Conservation (phyloP, 2,329 filamentous ascomycete genomes). For the Gremmenia infestans region DNA sequence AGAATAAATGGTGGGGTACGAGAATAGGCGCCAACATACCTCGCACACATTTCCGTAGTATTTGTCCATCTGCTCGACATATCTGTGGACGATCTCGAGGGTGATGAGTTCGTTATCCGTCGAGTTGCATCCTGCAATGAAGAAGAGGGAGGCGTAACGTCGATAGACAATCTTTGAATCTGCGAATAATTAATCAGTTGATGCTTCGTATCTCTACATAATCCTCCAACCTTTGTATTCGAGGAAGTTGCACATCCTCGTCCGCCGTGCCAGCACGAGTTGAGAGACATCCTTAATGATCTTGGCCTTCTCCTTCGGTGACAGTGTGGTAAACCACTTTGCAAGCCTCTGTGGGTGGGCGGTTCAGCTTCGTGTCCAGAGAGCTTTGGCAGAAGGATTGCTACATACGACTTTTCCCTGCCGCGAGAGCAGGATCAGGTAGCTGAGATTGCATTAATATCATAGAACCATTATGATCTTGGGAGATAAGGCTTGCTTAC, state of each 20-base stretch:
- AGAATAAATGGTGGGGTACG: background rate
- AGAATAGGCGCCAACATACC: constrained; percentile 40
- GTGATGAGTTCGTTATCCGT: constrained; percentile 98
- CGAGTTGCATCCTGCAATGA: constrained; percentile 96
- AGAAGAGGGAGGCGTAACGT: constrained; percentile 97
- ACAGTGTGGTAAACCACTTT: constrained; percentile 98
- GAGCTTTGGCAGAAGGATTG: constrained; percentile 16
- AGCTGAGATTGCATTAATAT: constrained; percentile 52
- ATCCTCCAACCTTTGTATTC: constrained; percentile 82
- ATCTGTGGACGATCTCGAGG: constrained; percentile 97
- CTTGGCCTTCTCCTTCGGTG: constrained; percentile 97
- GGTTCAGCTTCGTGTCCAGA: constrained; percentile 19
- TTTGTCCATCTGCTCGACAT: constrained; percentile 99
- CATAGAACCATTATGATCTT: background rate
- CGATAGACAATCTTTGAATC: constrained; percentile 99
- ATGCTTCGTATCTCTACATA: background rate
- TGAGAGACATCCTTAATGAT: constrained; percentile 99
- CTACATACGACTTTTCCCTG: constrained; percentile 96
- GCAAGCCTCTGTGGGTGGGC: constrained; percentile 70
- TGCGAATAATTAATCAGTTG: constrained; percentile 36
- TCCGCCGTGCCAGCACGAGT: constrained; percentile 89
- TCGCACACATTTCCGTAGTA: constrained; percentile 99
- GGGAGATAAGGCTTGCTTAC: constrained; percentile 32
- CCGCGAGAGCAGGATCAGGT: constrained; percentile 92
- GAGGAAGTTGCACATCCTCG: constrained; percentile 99